Evolutionary conservation across 345 rosid genomes (phyloP), one percentile per base, ranked within the genome.

Genomic region (Gossypium bickii): DNA sequence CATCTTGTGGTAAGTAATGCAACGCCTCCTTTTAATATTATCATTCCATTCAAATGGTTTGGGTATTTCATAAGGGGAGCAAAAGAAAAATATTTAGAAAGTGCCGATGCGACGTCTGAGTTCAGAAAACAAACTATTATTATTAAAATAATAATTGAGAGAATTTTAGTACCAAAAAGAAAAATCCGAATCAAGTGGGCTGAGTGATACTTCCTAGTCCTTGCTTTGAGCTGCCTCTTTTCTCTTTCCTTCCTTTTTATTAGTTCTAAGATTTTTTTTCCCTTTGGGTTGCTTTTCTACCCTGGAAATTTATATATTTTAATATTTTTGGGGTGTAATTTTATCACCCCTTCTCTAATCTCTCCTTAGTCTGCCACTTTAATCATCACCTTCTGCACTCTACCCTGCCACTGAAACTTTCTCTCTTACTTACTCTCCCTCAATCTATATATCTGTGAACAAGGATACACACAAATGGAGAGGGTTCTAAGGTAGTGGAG

Each of bases 331-430:
- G 34, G 55, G 47, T 60, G 17, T 57, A 71, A 27, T 70, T 67
- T 72, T 69, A 71, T 78, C 73, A 77, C 66, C 78, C 72, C 77
- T 17, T 47, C 56, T 57, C 29, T 57, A 57, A 20, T 57, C 61
- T 57, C 24, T 75, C 64, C 76, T 73, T 78, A 77, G 85, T 79
- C 92, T 86, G 90, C 82, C 81, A 82, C 81, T 80, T 77, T 82
- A 89, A 89, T 88, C 90, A 89, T 92, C 85, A 89, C 89, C 48
- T 47, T 59, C 85, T 87, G 85, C 75, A 79, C 75, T 22, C 77
- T 67, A 67, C 72, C 75, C 78, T 71, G 77, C 71, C 74, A 27
- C 82, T 41, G 76, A 78, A 77, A 64, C 17, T 47, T 70, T 44
- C 64, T 41, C 81, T 34, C 41, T 34, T 34, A 34, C 41, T 34